Base-by-base conservation (phyloP, 805 yeast genomes). In the Cyberlindnera bimundalis region DNA sequence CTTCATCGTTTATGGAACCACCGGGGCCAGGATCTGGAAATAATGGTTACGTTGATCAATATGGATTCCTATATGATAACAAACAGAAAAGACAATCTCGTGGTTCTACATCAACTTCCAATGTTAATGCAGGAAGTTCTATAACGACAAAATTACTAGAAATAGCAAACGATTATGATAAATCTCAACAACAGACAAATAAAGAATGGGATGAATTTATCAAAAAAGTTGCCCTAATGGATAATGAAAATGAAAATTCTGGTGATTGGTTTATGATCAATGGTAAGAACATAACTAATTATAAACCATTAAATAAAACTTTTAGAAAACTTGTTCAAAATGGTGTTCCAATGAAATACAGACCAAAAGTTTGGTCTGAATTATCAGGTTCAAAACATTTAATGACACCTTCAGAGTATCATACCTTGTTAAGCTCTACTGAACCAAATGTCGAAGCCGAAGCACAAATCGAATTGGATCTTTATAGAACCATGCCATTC, bases 401-500 rank as follows among this genome's bases (percentile, higher is more conserved):
- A 4, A 59, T 59, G 31, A 65, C 68, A 5, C 76, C 78, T 3
- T 78, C 78, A 0, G 73, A 70, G 33, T 78, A 68, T 48, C 69
- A 60, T 17, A 58, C 53, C 29, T 63, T 51, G 39, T 59, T 58
- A 25, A 49, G 38, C 26, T 47, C 48, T 13, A 44, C 50, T 25
- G 50, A 47, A 3, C 35, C 47, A 2, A 56, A 62, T 20, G 46
- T 45, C n/a, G 62, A 56, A 26, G 66, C 74, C 9, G 60, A 73
- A 13, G 56, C 63, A 4, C 83, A 78, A 47, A 73, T 78, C 15
- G 67, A 74, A 29, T 58, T 76, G 20, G 83, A 78, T 47, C 54
- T 77, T 23, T 73, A 70, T 47, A 60, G 83, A 26, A 78, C 83
- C 0, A 67, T 78, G 64, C 79, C 81, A 2, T 62, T 67, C 29